Base-by-base conservation (phyloP, 2,329 filamentous ascomycete species). In the Colletotrichum godetiae region DNA sequence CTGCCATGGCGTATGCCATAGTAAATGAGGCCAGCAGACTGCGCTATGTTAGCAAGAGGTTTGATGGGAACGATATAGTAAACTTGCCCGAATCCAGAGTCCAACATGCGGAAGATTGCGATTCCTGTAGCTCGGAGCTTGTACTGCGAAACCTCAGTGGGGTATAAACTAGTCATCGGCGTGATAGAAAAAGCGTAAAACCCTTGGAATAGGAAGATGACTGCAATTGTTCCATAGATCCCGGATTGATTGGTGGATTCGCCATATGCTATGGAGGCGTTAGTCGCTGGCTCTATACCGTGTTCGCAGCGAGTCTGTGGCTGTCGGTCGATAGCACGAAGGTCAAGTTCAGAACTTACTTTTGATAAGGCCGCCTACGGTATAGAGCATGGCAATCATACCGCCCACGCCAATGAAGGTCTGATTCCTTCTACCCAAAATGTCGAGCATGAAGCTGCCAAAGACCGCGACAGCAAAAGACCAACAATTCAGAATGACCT, bases 221-320 rank as follows among this genome's bases (percentile, higher is more conserved):
- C 74, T 0, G 80, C 80, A 24, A 82, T 81, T 1, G 82, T 83
- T 27, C 82, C 82, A 67, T 85, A 86, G 27, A 85, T 80, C 22
- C 80, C 84, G 6, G 82, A 81, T 7, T 68, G 64, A 4, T 67
- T 63, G 35, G 49, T 68, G 22, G 57, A 52, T 19, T 72, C 59
- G 27, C 69, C 69, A 5, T 62, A 68, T 77, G 79, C 72, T 85
- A 80, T 2, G 5, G 19, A 1, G 77, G 80, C 42, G 80, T 82
- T 7, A 27, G 11, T 65, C 78, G 76, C 83, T 81, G 60, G 84
- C 1, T 76, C 77, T 2, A 42, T 74, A 35, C 4, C n/a, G n/a
- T 12, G n/a, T 24, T 24, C 49, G 10, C 19, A 4, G 5, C 37
- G 24, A 3, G 3, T 53, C 10, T 53, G 49, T 29, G 11, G 33